Evolutionary conservation across 2,329 filamentous ascomycete species (phyloP).

Genomic region (Biscogniauxia marginata): DNA sequence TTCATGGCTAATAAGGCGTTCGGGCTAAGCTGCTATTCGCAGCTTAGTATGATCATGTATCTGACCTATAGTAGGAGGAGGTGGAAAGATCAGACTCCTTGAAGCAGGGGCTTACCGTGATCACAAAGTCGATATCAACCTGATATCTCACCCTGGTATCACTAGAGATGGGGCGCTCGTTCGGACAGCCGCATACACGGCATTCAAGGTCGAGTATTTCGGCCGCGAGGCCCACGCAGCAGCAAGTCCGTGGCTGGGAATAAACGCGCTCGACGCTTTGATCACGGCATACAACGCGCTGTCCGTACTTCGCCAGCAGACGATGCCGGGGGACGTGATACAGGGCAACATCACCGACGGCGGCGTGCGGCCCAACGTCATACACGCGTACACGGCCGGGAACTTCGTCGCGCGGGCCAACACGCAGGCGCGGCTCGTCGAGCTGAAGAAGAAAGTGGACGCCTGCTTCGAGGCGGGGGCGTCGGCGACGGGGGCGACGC

Average conservation of each 20-base stretch:
- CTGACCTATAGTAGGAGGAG: conserved; percentile 35
- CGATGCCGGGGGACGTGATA: conserved; percentile 49
- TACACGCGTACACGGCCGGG: conserved; percentile 45
- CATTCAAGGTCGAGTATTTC: conserved; percentile 50
- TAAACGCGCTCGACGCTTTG: conserved; percentile 59
- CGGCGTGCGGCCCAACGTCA: conserved; percentile 54
- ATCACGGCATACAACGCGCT: conserved; percentile 49
- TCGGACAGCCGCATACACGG: conserved; percentile 50
- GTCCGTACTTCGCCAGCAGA: conserved; percentile 54
- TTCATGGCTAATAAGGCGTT: not conserved
- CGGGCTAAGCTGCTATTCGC: too few relatives aligned
- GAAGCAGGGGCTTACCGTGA: conserved; percentile 44
- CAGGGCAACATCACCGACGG: conserved; percentile 53
- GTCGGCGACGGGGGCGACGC: conserved; percentile 47
- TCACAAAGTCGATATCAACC: conserved; percentile 36
- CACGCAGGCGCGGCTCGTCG: conserved; percentile 37
- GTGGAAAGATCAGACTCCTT: conserved; percentile 49
- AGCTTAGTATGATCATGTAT: too few relatives aligned
- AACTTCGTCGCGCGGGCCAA: conserved; percentile 32
- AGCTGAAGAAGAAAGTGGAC: conserved; percentile 41
- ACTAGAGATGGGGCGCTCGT: conserved; percentile 46
- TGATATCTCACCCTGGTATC: conserved; percentile 44
- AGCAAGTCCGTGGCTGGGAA: conserved; percentile 56
- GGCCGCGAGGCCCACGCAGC: conserved; percentile 57
- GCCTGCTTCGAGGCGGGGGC: conserved; percentile 48